Percentiles rank a stretch among this genome's conserved stretches.
These are phyloP conservation scores for Claviceps sorghi DNA, from an alignment of 2,329 filamentous ascomycete species.

Conservation along the genomic window DNA sequence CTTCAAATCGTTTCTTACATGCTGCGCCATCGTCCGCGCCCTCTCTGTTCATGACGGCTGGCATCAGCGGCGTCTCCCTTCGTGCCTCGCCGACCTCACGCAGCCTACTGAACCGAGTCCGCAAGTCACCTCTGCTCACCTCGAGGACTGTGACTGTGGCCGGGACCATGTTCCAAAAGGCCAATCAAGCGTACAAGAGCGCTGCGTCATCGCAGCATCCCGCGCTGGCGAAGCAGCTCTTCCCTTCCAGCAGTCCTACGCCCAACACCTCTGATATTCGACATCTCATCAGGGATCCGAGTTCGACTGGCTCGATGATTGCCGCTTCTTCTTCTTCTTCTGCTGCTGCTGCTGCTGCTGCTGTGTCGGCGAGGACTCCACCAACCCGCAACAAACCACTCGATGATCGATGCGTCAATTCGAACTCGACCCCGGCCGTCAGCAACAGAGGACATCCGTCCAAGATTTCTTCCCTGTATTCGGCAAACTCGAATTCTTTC, in stretches of 20 bases:
- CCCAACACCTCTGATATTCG: conserved; percentile 32
- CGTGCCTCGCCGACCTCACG: conserved; percentile 24
- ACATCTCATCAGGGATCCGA: conserved; percentile 33
- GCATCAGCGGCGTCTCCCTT: conserved; percentile 15
- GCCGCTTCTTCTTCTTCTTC: not conserved
- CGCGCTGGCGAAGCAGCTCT: conserved; percentile 34
- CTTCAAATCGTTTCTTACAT: not conserved
- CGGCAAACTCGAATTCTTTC: conserved; percentile 34
- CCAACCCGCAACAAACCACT: conserved; percentile 14
- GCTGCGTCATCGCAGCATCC: conserved; percentile 21
- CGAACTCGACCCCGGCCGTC: conserved; percentile 18
- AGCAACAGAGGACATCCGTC: conserved; percentile 3
- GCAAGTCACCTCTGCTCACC: conserved; percentile 12
- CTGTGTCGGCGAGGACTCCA: conserved; percentile 24
- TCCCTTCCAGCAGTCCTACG: conserved; percentile 41
- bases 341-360: conserved; percentile 14
- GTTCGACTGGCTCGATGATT: conserved; percentile 19
- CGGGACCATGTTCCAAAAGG: conserved; percentile 8
- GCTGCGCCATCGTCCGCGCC: not conserved
- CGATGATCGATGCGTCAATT: conserved; percentile 19
- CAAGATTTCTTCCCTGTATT: conserved; percentile 20
- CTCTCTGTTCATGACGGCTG: conserved; percentile 21
- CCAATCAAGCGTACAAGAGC: conserved; percentile 4
- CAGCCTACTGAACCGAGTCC: conserved; percentile 12
- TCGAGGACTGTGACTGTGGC: not conserved